phyloP scores from a whole-genome alignment of 192 early-diverging fungal genomes.

The Mycoemilia scoparia region DNA sequence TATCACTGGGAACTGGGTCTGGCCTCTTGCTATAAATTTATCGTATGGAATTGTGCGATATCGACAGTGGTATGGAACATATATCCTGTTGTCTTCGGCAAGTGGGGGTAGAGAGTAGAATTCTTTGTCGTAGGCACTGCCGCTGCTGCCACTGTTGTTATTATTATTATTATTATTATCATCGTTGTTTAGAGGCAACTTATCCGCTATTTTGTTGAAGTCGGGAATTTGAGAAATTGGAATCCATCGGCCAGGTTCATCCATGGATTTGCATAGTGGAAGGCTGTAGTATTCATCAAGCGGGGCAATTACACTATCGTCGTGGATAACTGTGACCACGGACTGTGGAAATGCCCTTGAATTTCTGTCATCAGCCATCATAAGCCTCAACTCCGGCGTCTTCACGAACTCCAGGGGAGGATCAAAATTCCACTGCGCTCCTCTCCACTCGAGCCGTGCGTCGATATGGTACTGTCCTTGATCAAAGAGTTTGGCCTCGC shows the following conservation, averaged over 20 bases:
- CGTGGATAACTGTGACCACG: not conserved
- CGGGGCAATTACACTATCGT: conserved; percentile 1
- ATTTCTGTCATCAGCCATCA: conserved; percentile 4
- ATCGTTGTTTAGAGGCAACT: no score
- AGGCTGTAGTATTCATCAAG: conserved; percentile 9
- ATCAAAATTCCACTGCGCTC: conserved; percentile 14
- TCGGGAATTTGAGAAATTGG: no score
- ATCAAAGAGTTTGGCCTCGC: conserved; percentile 11
- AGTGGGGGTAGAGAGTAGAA: no score
- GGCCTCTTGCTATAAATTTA: conserved; percentile 15
- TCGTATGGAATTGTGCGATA: conserved; percentile 12
- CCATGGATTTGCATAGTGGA: conserved; percentile 6
- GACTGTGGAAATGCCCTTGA: not conserved
- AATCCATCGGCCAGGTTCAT: conserved; percentile 11
- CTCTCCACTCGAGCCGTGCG: conserved; percentile 10
- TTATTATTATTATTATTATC: no score
- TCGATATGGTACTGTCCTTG: conserved; percentile 12
- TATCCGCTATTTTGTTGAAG: no score
- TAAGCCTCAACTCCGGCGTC: no score
- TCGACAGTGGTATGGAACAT: conserved; percentile 17
- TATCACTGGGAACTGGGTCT: conserved; percentile 3
- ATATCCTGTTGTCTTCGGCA: conserved; percentile 11
- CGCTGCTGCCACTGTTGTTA: conserved; percentile 1
- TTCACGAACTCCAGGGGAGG: no score
- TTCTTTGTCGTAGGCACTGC: conserved; percentile 10